Percentiles rank a stretch among this genome's conserved stretches.
phyloP scores from a whole-genome alignment of 1,139 yeast species.

The Sugiyamaella castrensis region DNA sequence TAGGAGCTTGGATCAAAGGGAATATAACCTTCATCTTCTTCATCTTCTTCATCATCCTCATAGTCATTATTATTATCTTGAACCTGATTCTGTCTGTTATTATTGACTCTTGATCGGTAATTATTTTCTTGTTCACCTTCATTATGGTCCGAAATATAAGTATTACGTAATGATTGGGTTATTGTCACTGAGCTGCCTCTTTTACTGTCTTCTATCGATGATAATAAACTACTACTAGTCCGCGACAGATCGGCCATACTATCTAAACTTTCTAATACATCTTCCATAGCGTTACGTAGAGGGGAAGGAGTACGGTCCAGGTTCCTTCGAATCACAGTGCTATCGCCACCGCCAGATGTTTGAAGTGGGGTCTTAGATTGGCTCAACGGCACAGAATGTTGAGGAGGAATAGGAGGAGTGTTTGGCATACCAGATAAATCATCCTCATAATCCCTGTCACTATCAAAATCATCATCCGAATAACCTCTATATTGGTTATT shows the following conservation, averaged over 20 bases:
- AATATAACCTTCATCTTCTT: conserved; percentile 24
- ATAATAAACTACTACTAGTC: conserved; percentile 14
- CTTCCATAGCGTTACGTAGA: conserved; percentile 39
- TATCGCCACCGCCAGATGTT: neutral
- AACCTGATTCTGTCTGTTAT: neutral
- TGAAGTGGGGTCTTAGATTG: neutral
- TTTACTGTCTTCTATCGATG: conserved; percentile 1
- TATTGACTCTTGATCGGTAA: neutral
- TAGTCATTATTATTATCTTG: no score
- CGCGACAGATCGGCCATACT: conserved; percentile 26
- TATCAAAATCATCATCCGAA: conserved; percentile 10
- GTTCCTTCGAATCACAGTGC: neutral
- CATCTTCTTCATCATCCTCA: conserved; percentile 10
- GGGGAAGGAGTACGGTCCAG: conserved; percentile 54
- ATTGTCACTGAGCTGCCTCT: conserved; percentile 5
- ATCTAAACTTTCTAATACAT: conserved; percentile 35
- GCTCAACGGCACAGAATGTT: conserved; percentile 25
- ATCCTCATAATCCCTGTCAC: conserved; percentile 13
- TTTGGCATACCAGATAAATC: conserved; percentile 16
- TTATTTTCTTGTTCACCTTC: neutral
- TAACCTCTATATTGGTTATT: neutral
- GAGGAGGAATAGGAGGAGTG: conserved; percentile 34
- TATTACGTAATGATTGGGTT: conserved; percentile 3
- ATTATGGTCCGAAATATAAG: conserved; percentile 14
- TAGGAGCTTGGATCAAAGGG: conserved; percentile 34